Evolutionary conservation across 352 stramenopile genomes (phyloP), one percentile per base, ranked within the genome.

Genomic region (Phytophthora ramorum): DNA sequence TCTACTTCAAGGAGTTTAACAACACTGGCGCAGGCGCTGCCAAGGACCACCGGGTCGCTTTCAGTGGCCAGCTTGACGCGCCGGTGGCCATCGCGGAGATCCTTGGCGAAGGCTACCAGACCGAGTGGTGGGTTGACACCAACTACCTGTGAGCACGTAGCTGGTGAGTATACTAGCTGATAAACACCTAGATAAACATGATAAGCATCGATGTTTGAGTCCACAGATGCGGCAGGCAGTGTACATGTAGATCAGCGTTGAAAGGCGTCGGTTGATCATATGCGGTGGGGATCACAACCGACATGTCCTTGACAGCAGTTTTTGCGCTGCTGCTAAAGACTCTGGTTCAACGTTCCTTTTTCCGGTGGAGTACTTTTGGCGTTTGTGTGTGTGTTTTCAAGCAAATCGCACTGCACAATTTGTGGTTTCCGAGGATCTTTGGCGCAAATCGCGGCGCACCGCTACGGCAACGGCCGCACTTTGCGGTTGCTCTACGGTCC

Each of bases 1-100:
- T 71, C 16, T 24, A 46, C 22, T 71, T 66, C 19, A 71, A 66
- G 55, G 63, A 71, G 49, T 71, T 66, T n/a, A 66, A 66, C 48
- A 71, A 71, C 41, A 46, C 40, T 0, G 63, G 63, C 32, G 47
- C 43, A 8, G 48, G 63, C 12, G 55, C 63, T 34, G 49, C 20
- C 35, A 58, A 17, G 8, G 63, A 19, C 26, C 54, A 54, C 47
- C 38, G 55, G 16, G 55, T 65, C 14, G 48, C 54, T 7, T 71
- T 66, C 55, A 71, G 63, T n/a, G 63, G 63, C 20, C 46, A 71
- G 32, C 26, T 71, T 43, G 48, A 60, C 12, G 19, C 22, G 16
- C 47, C 63, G 30, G 63, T 71, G 30, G 55, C 30, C 16, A 71
- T 71, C 63, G 53, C 32, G 16, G 55, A 66, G 22, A 38, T 71